Evolutionary conservation across 345 rosid genomes (phyloP), one percentile per base, ranked within the genome.

Genomic region (Abelmoschus esculentus): DNA sequence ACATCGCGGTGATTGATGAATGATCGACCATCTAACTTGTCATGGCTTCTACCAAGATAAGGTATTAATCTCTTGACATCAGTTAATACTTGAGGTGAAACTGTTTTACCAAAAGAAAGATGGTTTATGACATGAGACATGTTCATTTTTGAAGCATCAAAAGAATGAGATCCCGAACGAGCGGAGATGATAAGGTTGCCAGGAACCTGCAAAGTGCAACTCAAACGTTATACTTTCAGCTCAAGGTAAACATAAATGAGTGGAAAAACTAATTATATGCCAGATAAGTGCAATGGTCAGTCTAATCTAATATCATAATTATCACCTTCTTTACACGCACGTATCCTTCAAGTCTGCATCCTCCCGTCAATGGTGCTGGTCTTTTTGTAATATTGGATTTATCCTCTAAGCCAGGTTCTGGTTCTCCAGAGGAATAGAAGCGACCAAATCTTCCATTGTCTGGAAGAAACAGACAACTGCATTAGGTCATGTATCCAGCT

Each of bases 341-440:
- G 78, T 88, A 84, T 71, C 99, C 99, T 82, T 95, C 99, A 67
- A 95, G 83, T 86, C 92, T 89, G 55, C 99, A 95, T 74, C 99
- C 99, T 67, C 98, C 98, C 4, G 98, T 74, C 58, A 74, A 69
- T 42, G 98, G 98, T 68, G 99, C 98, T 40, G 92, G 92, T 75
- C 90, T 81, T 82, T 90, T 92, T 2, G 81, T 76, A 31, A 72
- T 47, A 76, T 73, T 76, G 59, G 85, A 70, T 77, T 84, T 83
- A 76, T 86, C 79, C 66, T 86, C 90, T 70, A 81, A 54, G 85
- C 85, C 18, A 79, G 83, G 70, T 56, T 84, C 55, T 83, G 86
- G 70, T 87, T 78, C 61, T 90, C 96, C 75, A 72, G 0, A 29
- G 85, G 85, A 70, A 96, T 82, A 65, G 95, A 79, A 42, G 86